Conservation (phyloP, 306 rosid genomes). For the Crotalaria pallida region DNA sequence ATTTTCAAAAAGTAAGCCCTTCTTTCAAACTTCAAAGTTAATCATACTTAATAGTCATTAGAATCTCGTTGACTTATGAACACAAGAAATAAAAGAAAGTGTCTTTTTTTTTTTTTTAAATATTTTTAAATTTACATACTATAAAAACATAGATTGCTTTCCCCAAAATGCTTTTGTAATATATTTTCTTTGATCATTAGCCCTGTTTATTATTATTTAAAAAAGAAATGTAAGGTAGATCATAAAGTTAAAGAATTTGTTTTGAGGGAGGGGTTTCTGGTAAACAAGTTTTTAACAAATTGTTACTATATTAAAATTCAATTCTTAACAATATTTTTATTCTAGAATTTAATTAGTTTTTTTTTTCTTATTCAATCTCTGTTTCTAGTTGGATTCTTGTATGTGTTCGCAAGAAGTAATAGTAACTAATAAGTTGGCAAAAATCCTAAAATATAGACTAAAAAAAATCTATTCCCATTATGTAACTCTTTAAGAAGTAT, state of each 20-base stretch:
- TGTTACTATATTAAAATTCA: neutral
- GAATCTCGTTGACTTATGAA: neutral
- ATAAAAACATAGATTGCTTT: too few species aligned
- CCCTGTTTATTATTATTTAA: too few species aligned
- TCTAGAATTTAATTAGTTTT: neutral
- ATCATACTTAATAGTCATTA: neutral
- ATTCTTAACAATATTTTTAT: neutral
- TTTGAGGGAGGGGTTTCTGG: neutral
- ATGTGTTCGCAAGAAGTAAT: neutral
- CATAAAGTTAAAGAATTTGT: too few species aligned
- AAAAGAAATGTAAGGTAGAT: too few species aligned
- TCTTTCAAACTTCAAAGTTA: slow-evolving; percentile 11
- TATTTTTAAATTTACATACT: too few species aligned
- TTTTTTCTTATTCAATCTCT: neutral
- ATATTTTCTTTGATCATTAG: too few species aligned
- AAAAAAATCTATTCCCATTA: too few species aligned
- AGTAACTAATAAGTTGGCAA: too few species aligned
- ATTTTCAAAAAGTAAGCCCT: neutral
- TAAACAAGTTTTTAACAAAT: neutral
- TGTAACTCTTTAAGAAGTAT: too few species aligned
- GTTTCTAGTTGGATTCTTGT: neutral
- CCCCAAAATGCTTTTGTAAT: too few species aligned
- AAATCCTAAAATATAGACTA: too few species aligned
- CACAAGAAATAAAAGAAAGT: neutral
- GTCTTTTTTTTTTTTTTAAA: too few species aligned